Conservation (phyloP, 495 filamentous ascomycete species). For the Tuber brumale region DNA sequence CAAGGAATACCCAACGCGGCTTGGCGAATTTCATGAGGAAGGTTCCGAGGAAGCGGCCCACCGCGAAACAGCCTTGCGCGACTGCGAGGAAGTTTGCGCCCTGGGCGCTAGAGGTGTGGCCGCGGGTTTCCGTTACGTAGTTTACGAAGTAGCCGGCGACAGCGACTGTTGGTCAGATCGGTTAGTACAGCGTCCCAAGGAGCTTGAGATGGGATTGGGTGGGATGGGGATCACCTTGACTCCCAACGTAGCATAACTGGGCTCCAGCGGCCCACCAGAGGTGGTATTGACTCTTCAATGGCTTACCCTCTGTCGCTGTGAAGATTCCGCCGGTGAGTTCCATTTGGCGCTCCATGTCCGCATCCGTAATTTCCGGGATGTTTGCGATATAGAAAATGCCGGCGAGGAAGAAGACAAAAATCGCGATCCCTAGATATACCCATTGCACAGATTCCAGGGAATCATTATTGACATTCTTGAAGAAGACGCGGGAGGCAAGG, state of each 20-base stretch:
- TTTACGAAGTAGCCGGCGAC: conserved; percentile 56
- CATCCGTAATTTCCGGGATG: conserved; percentile 68
- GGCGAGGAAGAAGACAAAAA: conserved; percentile 61
- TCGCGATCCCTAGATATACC: conserved; percentile 66
- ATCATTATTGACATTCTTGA: conserved; percentile 50
- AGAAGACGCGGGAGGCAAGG: conserved; percentile 62
- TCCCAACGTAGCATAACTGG: conserved; percentile 67
- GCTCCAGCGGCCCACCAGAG: conserved; percentile 61
- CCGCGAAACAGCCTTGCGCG: conserved; percentile 53
- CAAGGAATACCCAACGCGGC: conserved; percentile 51
- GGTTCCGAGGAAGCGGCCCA: conserved; percentile 51
- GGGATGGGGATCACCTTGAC: conserved; percentile 48
- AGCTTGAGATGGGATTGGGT: conserved; percentile 1
- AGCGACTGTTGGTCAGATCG: conserved; percentile 42
- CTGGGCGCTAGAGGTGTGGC: conserved; percentile 45
- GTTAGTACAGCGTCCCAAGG: background rate
- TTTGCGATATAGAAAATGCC: conserved; percentile 58
- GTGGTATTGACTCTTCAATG: conserved; percentile 57
- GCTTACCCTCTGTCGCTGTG: conserved; percentile 46
- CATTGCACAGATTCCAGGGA: conserved; percentile 60
- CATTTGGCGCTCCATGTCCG: conserved; percentile 59
- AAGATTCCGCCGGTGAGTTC: conserved; percentile 41
- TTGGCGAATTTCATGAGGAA: conserved; percentile 51
- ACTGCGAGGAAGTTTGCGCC: conserved; percentile 53
- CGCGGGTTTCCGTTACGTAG: conserved; percentile 52